Evolutionary conservation across 768 basidiomycete genomes (phyloP).

Genomic region (Leccinum longicurvipes): DNA sequence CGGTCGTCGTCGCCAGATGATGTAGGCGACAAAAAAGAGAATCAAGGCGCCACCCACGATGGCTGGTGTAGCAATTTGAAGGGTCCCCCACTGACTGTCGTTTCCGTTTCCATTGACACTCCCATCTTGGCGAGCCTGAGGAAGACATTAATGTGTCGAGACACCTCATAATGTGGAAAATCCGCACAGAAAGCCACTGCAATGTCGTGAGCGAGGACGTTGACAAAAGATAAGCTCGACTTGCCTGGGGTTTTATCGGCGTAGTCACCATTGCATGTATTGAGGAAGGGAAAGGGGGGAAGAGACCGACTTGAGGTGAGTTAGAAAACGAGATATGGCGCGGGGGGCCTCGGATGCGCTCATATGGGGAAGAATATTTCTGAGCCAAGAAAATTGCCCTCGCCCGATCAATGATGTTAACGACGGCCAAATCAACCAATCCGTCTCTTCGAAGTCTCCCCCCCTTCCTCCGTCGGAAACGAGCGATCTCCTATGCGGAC

Average conservation of each 20-base stretch:
- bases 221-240: neutral
- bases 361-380: conserved; percentile 18
- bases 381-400: conserved; percentile 15
- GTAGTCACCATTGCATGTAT: conserved; percentile 22
- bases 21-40: conserved; percentile 15
- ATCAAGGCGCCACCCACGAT: conserved; percentile 33
- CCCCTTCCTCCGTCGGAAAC: neutral
- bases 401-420: conserved; percentile 13
- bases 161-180: neutral
- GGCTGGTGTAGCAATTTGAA: conserved; percentile 35
- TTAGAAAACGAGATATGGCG: conserved; percentile 13
- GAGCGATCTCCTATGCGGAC: neutral
- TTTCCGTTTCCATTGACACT: neutral
- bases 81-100: conserved; percentile 18
- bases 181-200: conserved; percentile 23
- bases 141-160: neutral
- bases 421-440: neutral
- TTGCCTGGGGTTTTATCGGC: conserved; percentile 12
- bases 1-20: conserved; percentile 25
- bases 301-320: neutral
- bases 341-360: conserved; percentile 8
- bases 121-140: conserved; percentile 17
- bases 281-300: neutral
- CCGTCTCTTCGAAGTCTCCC: neutral
- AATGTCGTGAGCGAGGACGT: conserved; percentile 2